These are phyloP conservation scores for Xylariaceae sp. DNA, from an alignment of 2,329 filamentous ascomycete genomes.

Conservation along the genomic window DNA sequence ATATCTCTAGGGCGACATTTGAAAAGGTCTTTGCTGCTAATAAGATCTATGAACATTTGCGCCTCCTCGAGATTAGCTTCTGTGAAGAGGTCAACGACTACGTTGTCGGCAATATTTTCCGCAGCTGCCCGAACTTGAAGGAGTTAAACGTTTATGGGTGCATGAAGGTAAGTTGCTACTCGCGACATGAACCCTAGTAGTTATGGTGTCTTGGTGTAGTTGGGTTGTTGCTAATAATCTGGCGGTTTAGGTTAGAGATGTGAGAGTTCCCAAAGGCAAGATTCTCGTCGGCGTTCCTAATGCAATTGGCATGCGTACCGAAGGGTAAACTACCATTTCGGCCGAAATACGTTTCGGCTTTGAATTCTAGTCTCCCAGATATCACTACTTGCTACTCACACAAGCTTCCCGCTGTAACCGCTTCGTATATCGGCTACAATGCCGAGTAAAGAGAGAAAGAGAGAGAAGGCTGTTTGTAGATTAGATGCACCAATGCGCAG, in stretches of 20 bases:
- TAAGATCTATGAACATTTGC: constrained; percentile 69
- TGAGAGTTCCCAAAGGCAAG: constrained; percentile 48
- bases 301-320: constrained; percentile 50
- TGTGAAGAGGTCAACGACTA: constrained; percentile 71
- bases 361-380: neutral
- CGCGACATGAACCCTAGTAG: neutral
- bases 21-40: constrained; percentile 71
- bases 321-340: constrained; percentile 42
- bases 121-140: constrained; percentile 64
- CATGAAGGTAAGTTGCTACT: constrained; percentile 58
- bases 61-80: constrained; percentile 79
- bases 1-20: constrained; percentile 76
- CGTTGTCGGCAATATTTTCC: constrained; percentile 68
- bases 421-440: no score
- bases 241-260: constrained; percentile 42
- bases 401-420: no score
- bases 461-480: no score
- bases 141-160: constrained; percentile 69
- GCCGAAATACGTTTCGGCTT: neutral
- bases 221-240: constrained; percentile 20
- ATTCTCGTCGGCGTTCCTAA: constrained; percentile 51
- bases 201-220: neutral
- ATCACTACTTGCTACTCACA: no score
- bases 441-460: no score
- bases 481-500: no score